phyloP scores from a whole-genome alignment of 2,329 filamentous ascomycete genomes.

The Cadophora sp. region DNA sequence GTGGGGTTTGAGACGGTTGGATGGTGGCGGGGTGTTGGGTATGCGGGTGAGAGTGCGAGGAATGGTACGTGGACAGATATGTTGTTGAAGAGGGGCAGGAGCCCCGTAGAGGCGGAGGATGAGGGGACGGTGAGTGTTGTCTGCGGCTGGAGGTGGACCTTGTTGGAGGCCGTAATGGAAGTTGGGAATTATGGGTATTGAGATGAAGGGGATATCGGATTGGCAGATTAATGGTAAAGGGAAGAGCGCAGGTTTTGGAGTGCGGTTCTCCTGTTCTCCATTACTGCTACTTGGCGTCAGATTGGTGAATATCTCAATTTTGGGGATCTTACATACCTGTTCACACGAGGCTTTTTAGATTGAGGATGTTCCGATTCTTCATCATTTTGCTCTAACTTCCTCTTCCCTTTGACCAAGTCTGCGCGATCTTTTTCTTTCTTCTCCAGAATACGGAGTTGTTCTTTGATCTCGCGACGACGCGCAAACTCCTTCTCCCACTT shows the following conservation, averaged over 20 bases:
- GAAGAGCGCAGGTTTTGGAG: too few relatives aligned
- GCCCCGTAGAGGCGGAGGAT: not conserved
- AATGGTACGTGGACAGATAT: too few relatives aligned
- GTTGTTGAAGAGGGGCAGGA: not conserved
- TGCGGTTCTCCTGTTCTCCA: not conserved
- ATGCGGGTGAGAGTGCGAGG: not conserved
- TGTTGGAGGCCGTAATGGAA: not conserved
- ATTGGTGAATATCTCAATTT: too few relatives aligned
- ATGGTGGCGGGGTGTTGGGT: not conserved
- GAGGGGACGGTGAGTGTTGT: not conserved
- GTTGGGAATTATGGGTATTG: not conserved
- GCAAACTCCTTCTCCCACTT: not conserved
- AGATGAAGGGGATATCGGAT: not conserved
- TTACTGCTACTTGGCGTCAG: too few relatives aligned
- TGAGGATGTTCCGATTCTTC: not conserved
- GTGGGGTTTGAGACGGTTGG: not conserved
- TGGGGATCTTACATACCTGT: not conserved
- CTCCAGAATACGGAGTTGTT: not conserved
- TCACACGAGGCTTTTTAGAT: not conserved
- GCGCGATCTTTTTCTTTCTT: not conserved
- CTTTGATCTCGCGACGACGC: not conserved
- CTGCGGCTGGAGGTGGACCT: not conserved
- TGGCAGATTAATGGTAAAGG: not conserved
- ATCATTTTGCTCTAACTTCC: not conserved
- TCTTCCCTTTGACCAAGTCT: not conserved